Evolutionary conservation across 768 basidiomycete genomes (phyloP).

Genomic region (Pleurotus citrinopileatus): DNA sequence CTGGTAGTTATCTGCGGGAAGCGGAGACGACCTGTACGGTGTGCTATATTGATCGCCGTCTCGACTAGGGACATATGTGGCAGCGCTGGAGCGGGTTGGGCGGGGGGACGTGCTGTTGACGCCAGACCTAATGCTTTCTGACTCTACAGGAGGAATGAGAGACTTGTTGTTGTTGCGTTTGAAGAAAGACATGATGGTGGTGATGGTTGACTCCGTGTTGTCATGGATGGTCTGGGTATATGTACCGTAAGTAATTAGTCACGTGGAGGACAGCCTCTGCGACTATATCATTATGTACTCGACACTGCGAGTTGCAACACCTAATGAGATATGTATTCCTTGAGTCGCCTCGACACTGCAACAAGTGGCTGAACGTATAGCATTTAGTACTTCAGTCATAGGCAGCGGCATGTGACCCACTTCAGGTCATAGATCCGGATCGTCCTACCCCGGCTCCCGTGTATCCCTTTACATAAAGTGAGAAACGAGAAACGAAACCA

Average conservation of each 20-base stretch:
- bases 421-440: too few relatives aligned
- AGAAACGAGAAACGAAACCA: neutral
- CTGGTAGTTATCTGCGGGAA: neutral
- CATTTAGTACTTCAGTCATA: too few relatives aligned
- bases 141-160: conserved; percentile 64
- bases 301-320: too few relatives aligned
- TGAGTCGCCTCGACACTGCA: too few relatives aligned
- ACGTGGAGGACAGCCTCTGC: conserved; percentile 5
- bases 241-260: conserved; percentile 1
- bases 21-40: conserved; percentile 11
- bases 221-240: neutral
- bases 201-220: conserved; percentile 15
- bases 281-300: too few relatives aligned
- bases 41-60: conserved; percentile 59
- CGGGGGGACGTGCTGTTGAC: conserved; percentile 34
- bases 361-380: too few relatives aligned
- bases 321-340: too few relatives aligned
- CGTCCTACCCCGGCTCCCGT: too few relatives aligned
- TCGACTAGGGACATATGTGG: conserved; percentile 66
- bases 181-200: conserved; percentile 58
- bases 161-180: conserved; percentile 59
- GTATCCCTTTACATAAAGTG: too few relatives aligned
- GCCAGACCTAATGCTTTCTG: conserved; percentile 26
- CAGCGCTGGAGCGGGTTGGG: conserved; percentile 49
- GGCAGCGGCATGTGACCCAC: too few relatives aligned